Evolutionary conservation across 2,329 filamentous ascomycete species (phyloP).

Genomic region (Sporothrix pallida): DNA sequence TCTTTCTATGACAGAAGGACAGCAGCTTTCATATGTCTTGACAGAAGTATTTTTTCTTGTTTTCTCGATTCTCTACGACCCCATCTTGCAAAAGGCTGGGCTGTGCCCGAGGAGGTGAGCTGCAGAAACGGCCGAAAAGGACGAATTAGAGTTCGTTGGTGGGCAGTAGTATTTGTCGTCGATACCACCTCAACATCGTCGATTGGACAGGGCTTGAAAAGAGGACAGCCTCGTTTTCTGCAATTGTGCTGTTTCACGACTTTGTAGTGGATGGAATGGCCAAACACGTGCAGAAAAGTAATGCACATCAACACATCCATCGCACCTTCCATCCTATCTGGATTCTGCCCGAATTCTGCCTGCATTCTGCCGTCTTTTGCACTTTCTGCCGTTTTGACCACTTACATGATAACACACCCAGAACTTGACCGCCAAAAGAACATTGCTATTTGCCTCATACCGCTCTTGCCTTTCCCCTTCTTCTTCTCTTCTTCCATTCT

Average conservation of each 20-base stretch:
- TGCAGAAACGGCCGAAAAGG: no score
- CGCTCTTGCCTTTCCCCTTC: no score
- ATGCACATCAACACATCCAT: not conserved
- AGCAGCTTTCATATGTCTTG: not conserved
- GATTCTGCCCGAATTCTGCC: no score
- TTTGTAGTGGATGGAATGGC: not conserved
- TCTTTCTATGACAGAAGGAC: not conserved
- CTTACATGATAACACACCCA: not conserved
- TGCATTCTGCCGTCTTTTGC: conserved; percentile 4
- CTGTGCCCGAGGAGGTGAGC: not conserved
- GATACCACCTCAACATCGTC: not conserved
- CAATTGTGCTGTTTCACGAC: not conserved
- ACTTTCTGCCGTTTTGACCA: conserved; percentile 15
- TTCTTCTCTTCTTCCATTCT: not conserved
- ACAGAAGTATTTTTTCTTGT: not conserved
- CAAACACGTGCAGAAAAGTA: conserved; percentile 6
- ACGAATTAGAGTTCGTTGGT: no score
- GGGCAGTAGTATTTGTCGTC: no score
- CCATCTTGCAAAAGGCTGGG: not conserved
- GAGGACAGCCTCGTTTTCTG: conserved; percentile 17
- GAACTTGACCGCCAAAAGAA: not conserved
- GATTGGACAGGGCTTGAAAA: not conserved
- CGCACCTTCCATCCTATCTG: not conserved
- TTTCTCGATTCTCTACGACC: not conserved
- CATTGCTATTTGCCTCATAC: no score